Conservation (phyloP, 441 rosid species). For the Breynia disticha region DNA sequence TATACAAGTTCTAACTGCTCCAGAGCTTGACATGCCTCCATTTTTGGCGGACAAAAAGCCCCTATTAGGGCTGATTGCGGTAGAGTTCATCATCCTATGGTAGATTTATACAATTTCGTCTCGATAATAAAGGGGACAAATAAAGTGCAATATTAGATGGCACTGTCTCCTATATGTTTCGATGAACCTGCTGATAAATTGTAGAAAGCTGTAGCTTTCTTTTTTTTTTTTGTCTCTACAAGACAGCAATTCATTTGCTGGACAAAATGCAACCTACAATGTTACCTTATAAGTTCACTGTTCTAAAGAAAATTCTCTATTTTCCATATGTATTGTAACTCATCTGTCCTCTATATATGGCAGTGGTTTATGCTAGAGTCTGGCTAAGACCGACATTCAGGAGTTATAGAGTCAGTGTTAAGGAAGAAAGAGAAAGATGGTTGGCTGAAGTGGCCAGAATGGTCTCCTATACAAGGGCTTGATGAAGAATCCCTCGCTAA, state of each 20-base stretch:
- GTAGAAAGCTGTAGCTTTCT: no score
- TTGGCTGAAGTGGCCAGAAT: constrained; percentile 59
- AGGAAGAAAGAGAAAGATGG: constrained; percentile 16
- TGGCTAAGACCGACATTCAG: constrained; percentile 36
- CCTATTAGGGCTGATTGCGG: constrained; percentile 26
- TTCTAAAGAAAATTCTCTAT: no score
- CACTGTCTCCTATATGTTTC: no score
- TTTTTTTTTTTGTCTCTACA: no score
- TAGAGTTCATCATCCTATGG: constrained; percentile 11
- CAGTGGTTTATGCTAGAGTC: constrained; percentile 43
- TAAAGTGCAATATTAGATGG: no score
- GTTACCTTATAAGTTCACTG: no score
- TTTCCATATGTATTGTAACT: no score
- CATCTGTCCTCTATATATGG: no score
- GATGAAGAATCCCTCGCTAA: constrained; percentile 73
- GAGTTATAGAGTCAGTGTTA: constrained; percentile 26
- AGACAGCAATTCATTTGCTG: no score
- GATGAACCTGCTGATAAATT: no score
- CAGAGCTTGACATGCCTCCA: constrained; percentile 23
- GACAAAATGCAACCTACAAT: no score
- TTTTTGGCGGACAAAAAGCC: constrained; percentile 20
- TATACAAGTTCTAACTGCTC: constrained; percentile 2
- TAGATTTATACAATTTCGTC: constrained; percentile 14
- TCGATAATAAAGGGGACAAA: no score
- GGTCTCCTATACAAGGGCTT: constrained; percentile 80